Percentiles rank a stretch among this genome's conserved stretches.
Evolutionary conservation across 1,139 yeast species (phyloP).

Genomic region (Kurtzmaniella quercitrusa): DNA sequence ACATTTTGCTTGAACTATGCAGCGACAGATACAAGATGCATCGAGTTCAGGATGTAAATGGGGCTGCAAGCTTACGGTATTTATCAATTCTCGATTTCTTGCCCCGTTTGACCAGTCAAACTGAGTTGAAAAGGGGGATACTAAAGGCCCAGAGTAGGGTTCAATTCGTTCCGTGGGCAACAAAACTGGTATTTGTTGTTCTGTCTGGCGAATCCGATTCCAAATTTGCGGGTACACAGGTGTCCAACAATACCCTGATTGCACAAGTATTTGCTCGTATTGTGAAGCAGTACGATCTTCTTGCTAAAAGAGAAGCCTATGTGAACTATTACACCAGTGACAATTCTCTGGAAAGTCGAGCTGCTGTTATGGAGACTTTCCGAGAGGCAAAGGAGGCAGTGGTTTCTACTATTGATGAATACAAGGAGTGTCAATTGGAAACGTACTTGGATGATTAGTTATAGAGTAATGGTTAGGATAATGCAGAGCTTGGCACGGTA

Average conservation of each 20-base stretch:
- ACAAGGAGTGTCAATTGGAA: constrained; percentile 53
- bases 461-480: not conserved
- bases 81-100: constrained; percentile 72
- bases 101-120: constrained; percentile 48
- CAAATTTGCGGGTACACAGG: constrained; percentile 67
- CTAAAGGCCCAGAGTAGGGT: constrained; percentile 75
- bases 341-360: constrained; percentile 40
- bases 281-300: constrained; percentile 71
- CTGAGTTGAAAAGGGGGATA: constrained; percentile 75
- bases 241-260: constrained; percentile 75
- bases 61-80: constrained; percentile 35
- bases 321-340: constrained; percentile 67
- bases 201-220: constrained; percentile 11
- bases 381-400: constrained; percentile 75
- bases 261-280: constrained; percentile 62
- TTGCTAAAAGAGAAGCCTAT: constrained; percentile 80
- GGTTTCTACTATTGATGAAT: constrained; percentile 66
- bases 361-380: constrained; percentile 65
- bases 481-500: not conserved
- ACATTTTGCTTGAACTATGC: constrained; percentile 74
- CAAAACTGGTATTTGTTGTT: constrained; percentile 76
- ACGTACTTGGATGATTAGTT: constrained; percentile 48
- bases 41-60: constrained; percentile 31
- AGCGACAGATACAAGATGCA: constrained; percentile 81
- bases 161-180: constrained; percentile 82